Evolutionary conservation across 23 red algal genomes (phyloP).

Genomic region (Gracilariopsis chorda): DNA sequence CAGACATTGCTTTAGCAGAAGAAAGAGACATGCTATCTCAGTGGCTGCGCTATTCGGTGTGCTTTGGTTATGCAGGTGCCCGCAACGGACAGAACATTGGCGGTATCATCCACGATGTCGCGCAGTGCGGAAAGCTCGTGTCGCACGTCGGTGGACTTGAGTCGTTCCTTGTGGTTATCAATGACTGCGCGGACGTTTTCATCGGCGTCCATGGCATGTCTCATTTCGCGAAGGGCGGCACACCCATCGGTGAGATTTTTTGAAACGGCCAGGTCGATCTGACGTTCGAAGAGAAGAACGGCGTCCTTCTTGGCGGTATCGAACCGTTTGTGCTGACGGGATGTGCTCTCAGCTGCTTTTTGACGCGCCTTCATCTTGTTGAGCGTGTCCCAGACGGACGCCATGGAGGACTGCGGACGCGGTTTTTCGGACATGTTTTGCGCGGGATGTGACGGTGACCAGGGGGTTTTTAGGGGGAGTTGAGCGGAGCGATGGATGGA

Average conservation of each 20-base stretch:
- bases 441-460: no score
- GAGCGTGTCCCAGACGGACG: conserved; percentile 31
- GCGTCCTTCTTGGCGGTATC: background rate
- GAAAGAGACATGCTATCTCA: no score
- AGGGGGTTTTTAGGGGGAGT: no score
- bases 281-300: background rate
- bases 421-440: background rate
- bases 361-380: conserved; percentile 29
- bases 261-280: background rate
- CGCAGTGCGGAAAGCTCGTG: background rate
- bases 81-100: background rate
- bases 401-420: background rate
- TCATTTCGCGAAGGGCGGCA: background rate
- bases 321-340: background rate
- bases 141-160: background rate
- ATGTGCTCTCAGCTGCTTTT: background rate
- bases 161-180: conserved; percentile 8
- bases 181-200: conserved; percentile 30
- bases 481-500: no score
- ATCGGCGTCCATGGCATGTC: background rate
- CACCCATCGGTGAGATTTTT: background rate
- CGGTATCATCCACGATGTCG: background rate
- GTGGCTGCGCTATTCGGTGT: background rate
- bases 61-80: background rate
- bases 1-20: no score